Evolutionary conservation across 2,329 filamentous ascomycete genomes (phyloP).

Genomic region (Colletotrichum godetiae): DNA sequence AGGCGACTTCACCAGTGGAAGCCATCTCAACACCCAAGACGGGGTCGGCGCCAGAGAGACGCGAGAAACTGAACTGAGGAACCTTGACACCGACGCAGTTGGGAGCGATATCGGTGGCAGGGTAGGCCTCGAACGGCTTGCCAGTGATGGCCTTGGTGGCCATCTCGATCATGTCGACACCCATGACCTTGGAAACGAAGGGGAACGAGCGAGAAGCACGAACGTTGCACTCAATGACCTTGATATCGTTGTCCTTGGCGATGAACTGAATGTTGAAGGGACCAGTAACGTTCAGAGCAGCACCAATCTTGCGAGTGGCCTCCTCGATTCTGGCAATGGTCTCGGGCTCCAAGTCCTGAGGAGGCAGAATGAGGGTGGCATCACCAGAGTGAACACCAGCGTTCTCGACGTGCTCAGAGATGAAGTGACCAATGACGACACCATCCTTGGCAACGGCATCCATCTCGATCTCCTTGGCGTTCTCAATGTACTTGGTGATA

Average conservation of each 20-base stretch:
- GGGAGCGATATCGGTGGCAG: conserved; percentile 77
- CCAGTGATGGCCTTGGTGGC: conserved; percentile 97
- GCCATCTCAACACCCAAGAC: conserved; percentile 99
- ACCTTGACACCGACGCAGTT: conserved; percentile 97
- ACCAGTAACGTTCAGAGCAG: conserved; percentile 93
- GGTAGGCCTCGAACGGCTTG: conserved; percentile 84
- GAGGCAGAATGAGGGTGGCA: conserved; percentile 92
- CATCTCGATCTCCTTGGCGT: conserved; percentile 99
- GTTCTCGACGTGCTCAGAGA: conserved; percentile 98
- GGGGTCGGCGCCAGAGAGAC: conserved; percentile 93
- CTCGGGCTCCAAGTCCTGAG: conserved; percentile 89
- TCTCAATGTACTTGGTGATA: conserved; percentile 99
- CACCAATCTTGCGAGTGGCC: conserved; percentile 93
- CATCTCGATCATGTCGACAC: conserved; percentile 97
- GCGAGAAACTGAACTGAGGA: conserved; percentile 98
- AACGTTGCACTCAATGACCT: conserved; percentile 99
- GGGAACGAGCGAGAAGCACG: conserved; percentile 96
- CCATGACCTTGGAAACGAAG: conserved; percentile 99
- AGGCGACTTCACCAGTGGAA: conserved; percentile 97
- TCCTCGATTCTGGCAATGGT: conserved; percentile 94
- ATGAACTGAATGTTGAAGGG: conserved; percentile 99
- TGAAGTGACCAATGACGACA: conserved; percentile 92
- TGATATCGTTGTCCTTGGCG: conserved; percentile 99
- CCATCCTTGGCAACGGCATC: conserved; percentile 94
- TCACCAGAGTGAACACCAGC: conserved; percentile 98